Percentiles rank a stretch among this genome's conserved stretches.
Conservation (phyloP, 1,139 yeast genomes). For the Candida glucosophila region DNA sequence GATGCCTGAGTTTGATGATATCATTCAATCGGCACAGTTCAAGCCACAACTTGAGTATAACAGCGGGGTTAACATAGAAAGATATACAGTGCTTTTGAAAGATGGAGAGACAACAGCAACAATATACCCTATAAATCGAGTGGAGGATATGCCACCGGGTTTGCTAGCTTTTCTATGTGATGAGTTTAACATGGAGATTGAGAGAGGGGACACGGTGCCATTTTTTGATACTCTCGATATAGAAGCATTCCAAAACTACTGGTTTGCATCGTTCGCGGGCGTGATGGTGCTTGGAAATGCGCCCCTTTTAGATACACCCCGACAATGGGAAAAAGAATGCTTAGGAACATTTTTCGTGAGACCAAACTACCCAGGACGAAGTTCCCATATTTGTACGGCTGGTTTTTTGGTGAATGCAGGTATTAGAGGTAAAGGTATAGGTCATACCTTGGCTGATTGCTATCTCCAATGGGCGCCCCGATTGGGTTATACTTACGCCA, state of each 20-base stretch:
- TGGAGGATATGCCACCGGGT: slow-evolving; percentile 63
- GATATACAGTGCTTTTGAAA: slow-evolving; percentile 63
- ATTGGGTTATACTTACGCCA: slow-evolving; percentile 75
- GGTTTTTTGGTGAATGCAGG: slow-evolving; percentile 87
- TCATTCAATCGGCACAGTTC: slow-evolving; percentile 22
- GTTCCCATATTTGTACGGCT: slow-evolving; percentile 89
- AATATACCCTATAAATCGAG: slow-evolving; percentile 70
- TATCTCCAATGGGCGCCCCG: slow-evolving; percentile 86
- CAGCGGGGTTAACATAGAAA: slow-evolving; percentile 23
- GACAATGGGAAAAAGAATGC: slow-evolving; percentile 87
- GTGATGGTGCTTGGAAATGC: slow-evolving; percentile 80
- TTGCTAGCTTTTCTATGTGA: slow-evolving; percentile 75
- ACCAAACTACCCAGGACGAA: slow-evolving; percentile 88
- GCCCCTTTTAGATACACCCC: slow-evolving; percentile 44
- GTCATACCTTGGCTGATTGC: slow-evolving; percentile 74
- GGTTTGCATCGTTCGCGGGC: slow-evolving; percentile 85
- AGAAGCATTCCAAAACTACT: slow-evolving; percentile 67
- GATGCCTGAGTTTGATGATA: slow-evolving; percentile 34
- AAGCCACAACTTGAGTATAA: slow-evolving; percentile 27
- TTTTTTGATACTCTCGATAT: slow-evolving; percentile 69
- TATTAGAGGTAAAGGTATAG: slow-evolving; percentile 88
- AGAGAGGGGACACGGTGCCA: slow-evolving; percentile 81
- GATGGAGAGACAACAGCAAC: slow-evolving; percentile 93
- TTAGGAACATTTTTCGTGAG: slow-evolving; percentile 76
- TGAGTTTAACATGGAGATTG: slow-evolving; percentile 89